Evolutionary conservation across 2,329 filamentous ascomycete species (phyloP).

Genomic region (Lasiodiplodia hormozganensis): DNA sequence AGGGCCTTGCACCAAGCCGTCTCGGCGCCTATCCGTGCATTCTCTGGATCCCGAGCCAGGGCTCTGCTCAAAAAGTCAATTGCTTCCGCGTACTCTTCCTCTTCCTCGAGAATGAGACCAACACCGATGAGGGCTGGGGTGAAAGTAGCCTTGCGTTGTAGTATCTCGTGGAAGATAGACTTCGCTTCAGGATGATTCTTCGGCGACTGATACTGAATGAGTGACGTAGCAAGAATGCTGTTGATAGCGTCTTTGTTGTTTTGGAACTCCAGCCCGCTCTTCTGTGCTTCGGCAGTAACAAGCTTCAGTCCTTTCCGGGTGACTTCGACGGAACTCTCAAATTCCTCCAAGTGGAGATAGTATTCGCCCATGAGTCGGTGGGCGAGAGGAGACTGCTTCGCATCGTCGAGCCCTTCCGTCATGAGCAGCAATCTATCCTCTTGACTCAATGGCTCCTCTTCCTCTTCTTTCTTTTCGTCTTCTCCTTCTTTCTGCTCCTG

Average conservation of each 20-base stretch:
- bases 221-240: conserved; percentile 80
- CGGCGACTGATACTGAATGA: conserved; percentile 90
- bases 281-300: conserved; percentile 65
- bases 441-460: conserved; percentile 67
- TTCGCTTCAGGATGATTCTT: conserved; percentile 90
- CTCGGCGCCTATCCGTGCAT: conserved; percentile 82
- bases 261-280: conserved; percentile 72
- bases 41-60: conserved; percentile 72
- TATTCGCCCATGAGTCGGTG: conserved; percentile 85
- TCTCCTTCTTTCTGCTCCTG: conserved; percentile 36
- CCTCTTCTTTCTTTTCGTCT: conserved; percentile 45
- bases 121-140: conserved; percentile 87
- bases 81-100: conserved; percentile 84
- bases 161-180: conserved; percentile 80
- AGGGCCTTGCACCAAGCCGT: conserved; percentile 91
- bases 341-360: conserved; percentile 83
- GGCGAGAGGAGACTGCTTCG: conserved; percentile 74
- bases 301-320: conserved; percentile 76
- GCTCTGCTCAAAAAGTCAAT: conserved; percentile 82
- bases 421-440: conserved; percentile 85
- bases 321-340: conserved; percentile 79
- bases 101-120: conserved; percentile 90
- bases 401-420: conserved; percentile 61
- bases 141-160: conserved; percentile 76
- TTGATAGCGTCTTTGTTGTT: conserved; percentile 70